phyloP scores from a whole-genome alignment of 495 filamentous ascomycete species.

The Lasiosphaeriaceae sp. region DNA sequence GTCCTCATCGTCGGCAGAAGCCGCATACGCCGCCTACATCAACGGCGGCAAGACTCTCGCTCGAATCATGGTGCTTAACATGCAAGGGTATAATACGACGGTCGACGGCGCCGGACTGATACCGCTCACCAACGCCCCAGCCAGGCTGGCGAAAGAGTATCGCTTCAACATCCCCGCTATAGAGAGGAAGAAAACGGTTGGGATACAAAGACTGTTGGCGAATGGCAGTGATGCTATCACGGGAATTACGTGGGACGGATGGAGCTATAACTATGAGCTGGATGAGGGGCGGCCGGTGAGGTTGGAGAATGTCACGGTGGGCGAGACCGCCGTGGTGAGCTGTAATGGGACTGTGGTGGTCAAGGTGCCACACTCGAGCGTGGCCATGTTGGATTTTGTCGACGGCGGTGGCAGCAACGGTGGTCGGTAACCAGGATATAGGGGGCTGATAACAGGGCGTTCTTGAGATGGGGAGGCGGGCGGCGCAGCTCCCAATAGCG shows the following conservation, averaged over 20 bases:
- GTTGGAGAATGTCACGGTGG: slow-evolving; percentile 54
- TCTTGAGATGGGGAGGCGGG: no score
- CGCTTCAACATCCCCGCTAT: slow-evolving; percentile 30
- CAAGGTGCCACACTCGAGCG: slow-evolving; percentile 48
- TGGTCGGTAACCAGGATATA: not conserved
- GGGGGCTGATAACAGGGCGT: no score
- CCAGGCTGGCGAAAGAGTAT: slow-evolving; percentile 34
- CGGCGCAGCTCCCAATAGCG: no score
- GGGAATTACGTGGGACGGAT: slow-evolving; percentile 59
- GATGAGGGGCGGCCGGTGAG: slow-evolving; percentile 51
- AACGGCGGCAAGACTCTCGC: slow-evolving; percentile 30
- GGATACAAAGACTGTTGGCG: slow-evolving; percentile 50
- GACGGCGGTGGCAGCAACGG: slow-evolving; percentile 1
- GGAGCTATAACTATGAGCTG: slow-evolving; percentile 61
- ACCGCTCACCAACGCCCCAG: slow-evolving; percentile 21
- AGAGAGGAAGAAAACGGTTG: slow-evolving; percentile 11
- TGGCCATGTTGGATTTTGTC: slow-evolving; percentile 44
- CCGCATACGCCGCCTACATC: slow-evolving; percentile 60
- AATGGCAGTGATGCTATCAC: slow-evolving; percentile 63
- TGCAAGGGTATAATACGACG: slow-evolving; percentile 59
- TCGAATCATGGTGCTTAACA: slow-evolving; percentile 55
- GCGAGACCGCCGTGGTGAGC: slow-evolving; percentile 44
- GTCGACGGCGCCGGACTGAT: slow-evolving; percentile 34
- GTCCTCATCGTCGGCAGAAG: slow-evolving; percentile 39
- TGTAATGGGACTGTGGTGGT: slow-evolving; percentile 43